A percentile compares a stretch with the other conserved stretches of the same genome.
phyloP scores from a whole-genome alignment of 352 stramenopile species.

The Globisporangium lucens region DNA sequence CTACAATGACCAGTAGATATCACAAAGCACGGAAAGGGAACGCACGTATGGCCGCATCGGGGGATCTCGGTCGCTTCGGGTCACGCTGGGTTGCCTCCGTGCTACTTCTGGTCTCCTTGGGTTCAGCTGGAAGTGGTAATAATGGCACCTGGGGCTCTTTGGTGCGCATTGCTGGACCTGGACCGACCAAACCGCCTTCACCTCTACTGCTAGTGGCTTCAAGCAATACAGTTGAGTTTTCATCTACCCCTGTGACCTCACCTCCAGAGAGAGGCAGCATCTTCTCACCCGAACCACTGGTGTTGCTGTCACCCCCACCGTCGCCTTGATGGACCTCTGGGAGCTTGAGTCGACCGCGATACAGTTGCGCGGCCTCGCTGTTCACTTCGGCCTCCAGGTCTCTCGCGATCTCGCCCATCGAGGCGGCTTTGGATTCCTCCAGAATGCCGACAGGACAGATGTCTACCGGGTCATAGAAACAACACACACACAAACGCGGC shows the following conservation, averaged over 20 bases:
- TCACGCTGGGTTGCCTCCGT: background rate
- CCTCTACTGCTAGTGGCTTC: background rate
- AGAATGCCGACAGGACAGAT: constrained; percentile 55
- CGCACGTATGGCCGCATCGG: background rate
- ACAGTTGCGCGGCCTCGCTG: constrained; percentile 35
- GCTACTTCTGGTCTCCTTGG: too few relatives aligned
- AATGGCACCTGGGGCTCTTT: background rate
- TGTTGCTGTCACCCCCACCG: background rate
- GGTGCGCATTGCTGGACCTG: too few relatives aligned
- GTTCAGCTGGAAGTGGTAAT: background rate
- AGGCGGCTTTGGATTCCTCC: constrained; percentile 44
- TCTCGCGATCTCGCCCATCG: constrained; percentile 39
- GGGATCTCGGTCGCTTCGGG: constrained; percentile 1
- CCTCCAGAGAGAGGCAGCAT: background rate
- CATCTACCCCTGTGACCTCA: background rate
- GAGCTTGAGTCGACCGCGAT: constrained; percentile 30
- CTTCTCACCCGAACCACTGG: background rate
- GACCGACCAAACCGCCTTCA: background rate
- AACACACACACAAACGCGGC: too few relatives aligned
- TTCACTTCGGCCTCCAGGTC: constrained; percentile 49
- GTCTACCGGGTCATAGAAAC: constrained; percentile 25
- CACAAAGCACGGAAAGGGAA: background rate
- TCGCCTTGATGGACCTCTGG: background rate
- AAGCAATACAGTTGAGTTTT: background rate
- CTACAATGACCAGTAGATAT: too few relatives aligned